Percentiles rank a stretch among this genome's conserved stretches.
Conservation (phyloP, 768 basidiomycete genomes). For the Hebeloma cylindrosporum region DNA sequence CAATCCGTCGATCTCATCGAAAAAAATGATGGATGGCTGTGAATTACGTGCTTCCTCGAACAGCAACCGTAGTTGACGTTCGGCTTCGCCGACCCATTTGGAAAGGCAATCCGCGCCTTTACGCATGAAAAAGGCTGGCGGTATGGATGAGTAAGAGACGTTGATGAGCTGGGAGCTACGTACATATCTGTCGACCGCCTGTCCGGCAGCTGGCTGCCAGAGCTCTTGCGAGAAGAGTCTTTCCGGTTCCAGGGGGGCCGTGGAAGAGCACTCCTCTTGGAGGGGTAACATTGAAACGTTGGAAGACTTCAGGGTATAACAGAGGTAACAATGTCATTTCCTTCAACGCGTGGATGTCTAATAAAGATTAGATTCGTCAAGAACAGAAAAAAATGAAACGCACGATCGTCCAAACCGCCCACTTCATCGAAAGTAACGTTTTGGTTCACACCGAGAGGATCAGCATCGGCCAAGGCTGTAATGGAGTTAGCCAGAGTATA, state of each 20-base stretch:
- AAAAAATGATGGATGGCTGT: constrained; percentile 98
- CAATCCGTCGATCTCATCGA: constrained; percentile 98
- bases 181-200: constrained; percentile 85
- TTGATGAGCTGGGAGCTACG: constrained; percentile 29
- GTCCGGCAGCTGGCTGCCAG: constrained; percentile 90
- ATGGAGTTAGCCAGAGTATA: constrained; percentile 15
- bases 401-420: constrained; percentile 93
- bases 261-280: constrained; percentile 97
- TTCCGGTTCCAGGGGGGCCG: constrained; percentile 98
- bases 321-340: constrained; percentile 98
- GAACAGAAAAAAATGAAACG: constrained; percentile 26
- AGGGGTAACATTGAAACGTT: constrained; percentile 89
- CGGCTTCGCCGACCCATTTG: constrained; percentile 99
- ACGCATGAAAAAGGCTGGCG: constrained; percentile 96
- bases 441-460: constrained; percentile 91
- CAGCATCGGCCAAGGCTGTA: constrained; percentile 86
- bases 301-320: constrained; percentile 95
- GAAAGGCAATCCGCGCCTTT: constrained; percentile 98
- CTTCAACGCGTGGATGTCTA: constrained; percentile 94
- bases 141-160: neutral
- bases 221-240: constrained; percentile 91
- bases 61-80: constrained; percentile 88
- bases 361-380: constrained; percentile 3
- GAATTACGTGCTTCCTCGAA: constrained; percentile 94
- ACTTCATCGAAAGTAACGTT: constrained; percentile 97